These are phyloP conservation scores for Uronychia setigera DNA, from an alignment of 73 alveolate genomes.

Conservation along the genomic window DNA sequence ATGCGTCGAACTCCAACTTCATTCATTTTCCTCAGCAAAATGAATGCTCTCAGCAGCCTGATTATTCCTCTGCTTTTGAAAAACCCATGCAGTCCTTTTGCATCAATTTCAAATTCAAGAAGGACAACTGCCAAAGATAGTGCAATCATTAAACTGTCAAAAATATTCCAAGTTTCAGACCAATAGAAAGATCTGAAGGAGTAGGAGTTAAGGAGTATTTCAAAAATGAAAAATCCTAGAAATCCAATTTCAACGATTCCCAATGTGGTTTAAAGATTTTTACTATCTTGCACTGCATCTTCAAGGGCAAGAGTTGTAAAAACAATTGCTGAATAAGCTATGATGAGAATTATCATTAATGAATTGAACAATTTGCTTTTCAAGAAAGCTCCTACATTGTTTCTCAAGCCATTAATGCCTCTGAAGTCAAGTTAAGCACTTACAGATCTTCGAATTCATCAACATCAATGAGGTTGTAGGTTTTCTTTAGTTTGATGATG, in stretches of 20 bases:
- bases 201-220: not conserved
- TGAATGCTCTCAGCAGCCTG: not conserved
- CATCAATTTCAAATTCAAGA: not conserved
- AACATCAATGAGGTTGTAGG: not conserved
- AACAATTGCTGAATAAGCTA: not conserved
- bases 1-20: not conserved
- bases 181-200: conserved; percentile 5
- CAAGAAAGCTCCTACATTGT: not conserved
- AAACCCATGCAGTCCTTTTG: not conserved
- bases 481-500: not conserved
- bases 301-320: not conserved
- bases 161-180: not conserved
- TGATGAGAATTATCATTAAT: not conserved
- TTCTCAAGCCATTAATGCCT: not conserved
- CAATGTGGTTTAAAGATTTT: not conserved
- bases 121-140: not conserved
- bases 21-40: not conserved
- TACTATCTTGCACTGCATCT: not conserved
- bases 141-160: not conserved
- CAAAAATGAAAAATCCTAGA: not conserved
- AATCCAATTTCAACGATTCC: not conserved
- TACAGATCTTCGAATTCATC: not conserved
- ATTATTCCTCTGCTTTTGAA: conserved; percentile 1
- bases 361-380: not conserved
- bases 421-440: not conserved